Percentiles rank a stretch among this genome's conserved stretches.
Evolutionary conservation across 1,139 yeast species (phyloP).

Genomic region (Magnusiomyces paraingens): DNA sequence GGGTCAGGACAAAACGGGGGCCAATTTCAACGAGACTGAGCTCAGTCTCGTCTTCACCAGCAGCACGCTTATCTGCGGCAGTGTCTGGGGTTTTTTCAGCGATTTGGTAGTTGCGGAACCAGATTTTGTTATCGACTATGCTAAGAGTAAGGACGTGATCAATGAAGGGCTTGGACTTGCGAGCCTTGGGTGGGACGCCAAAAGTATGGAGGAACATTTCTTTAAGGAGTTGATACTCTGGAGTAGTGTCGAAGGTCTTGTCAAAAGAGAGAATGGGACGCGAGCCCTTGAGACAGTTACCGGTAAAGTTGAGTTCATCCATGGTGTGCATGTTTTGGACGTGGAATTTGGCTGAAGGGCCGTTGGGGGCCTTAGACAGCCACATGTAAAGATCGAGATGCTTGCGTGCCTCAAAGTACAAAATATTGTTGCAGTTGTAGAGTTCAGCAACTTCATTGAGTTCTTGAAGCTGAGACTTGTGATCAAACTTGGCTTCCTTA

Average conservation of each 20-base stretch:
- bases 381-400: slow-evolving; percentile 78
- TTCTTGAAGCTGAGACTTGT: slow-evolving; percentile 40
- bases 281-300: slow-evolving; percentile 92
- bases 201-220: slow-evolving; percentile 81
- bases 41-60: slow-evolving; percentile 38
- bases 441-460: slow-evolving; percentile 94
- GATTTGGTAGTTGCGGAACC: slow-evolving; percentile 95
- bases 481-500: slow-evolving; percentile 93
- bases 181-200: slow-evolving; percentile 95
- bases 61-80: slow-evolving; percentile 32
- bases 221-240: slow-evolving; percentile 69
- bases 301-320: slow-evolving; percentile 93
- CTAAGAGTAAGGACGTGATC: slow-evolving; percentile 94
- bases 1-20: slow-evolving; percentile 91
- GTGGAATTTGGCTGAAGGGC: slow-evolving; percentile 92
- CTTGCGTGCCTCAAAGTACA: slow-evolving; percentile 93
- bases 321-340: slow-evolving; percentile 92
- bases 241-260: slow-evolving; percentile 55
- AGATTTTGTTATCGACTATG: slow-evolving; percentile 86
- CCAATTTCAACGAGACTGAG: slow-evolving; percentile 88
- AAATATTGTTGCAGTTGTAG: slow-evolving; percentile 91
- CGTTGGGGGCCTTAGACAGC: slow-evolving; percentile 95
- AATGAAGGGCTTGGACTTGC: slow-evolving; percentile 88
- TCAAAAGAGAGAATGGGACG: slow-evolving; percentile 94
- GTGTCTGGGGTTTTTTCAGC: slow-evolving; percentile 58